Conservation (phyloP, 805 yeast species). For the Saccharomyces cerevisiae region DNA sequence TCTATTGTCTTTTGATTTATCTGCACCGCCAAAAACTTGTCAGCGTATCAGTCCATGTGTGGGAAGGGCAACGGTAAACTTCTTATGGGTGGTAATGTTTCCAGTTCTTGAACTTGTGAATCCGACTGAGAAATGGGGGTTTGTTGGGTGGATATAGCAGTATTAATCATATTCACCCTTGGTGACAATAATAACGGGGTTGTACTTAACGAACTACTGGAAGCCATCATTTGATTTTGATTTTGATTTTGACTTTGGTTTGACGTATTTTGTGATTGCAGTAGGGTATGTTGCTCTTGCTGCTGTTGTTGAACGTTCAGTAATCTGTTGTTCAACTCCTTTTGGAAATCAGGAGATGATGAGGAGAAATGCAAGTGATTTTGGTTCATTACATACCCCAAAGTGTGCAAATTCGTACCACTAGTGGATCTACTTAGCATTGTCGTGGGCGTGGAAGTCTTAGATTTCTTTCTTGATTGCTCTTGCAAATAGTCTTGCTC, state of each 20-base stretch:
- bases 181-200: constrained; percentile 8
- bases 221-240: constrained; percentile 1
- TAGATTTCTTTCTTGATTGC: constrained; percentile 22
- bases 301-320: constrained; percentile 18
- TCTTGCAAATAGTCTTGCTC: constrained; percentile 15
- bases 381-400: neutral
- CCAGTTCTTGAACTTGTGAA: constrained; percentile 4
- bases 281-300: constrained; percentile 5
- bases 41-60: constrained; percentile 3
- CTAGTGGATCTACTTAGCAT: constrained; percentile 22
- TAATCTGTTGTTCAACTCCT: constrained; percentile 16
- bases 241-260: neutral
- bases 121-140: neutral
- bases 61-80: constrained; percentile 28
- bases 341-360: constrained; percentile 5
- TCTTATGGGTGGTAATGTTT: constrained; percentile 25
- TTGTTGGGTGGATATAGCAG: neutral
- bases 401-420: constrained; percentile 10
- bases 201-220: constrained; percentile 5
- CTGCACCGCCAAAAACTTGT: neutral
- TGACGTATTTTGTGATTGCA: neutral
- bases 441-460: constrained; percentile 22
- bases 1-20: neutral
- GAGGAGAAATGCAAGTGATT: neutral
- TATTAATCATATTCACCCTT: constrained; percentile 4